phyloP scores from a whole-genome alignment of 1,139 yeast species.

The Yamadazyma atlantica region DNA sequence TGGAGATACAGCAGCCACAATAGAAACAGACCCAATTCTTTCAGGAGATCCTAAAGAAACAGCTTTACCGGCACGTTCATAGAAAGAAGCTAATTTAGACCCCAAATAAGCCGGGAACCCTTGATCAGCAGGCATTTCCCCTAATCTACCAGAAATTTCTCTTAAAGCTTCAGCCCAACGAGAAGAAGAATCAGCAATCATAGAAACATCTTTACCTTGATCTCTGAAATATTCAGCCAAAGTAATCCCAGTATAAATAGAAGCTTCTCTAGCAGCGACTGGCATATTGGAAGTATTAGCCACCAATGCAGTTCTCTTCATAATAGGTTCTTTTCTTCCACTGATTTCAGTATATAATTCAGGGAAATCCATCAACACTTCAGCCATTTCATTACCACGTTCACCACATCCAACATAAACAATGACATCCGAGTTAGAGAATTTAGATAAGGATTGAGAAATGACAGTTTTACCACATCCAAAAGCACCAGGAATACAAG shows the following conservation, averaged over 20 bases:
- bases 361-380: slow-evolving; percentile 99
- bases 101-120: slow-evolving; percentile 99
- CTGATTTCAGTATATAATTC: slow-evolving; percentile 86
- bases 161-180: slow-evolving; percentile 99
- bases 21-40: slow-evolving; percentile 94
- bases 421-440: slow-evolving; percentile 94
- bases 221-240: slow-evolving; percentile 99
- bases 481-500: slow-evolving; percentile 99
- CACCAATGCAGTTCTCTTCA: slow-evolving; percentile 98
- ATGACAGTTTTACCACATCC: slow-evolving; percentile 99
- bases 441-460: slow-evolving; percentile 95
- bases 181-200: slow-evolving; percentile 99
- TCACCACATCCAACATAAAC: slow-evolving; percentile 96
- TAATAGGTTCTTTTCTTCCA: slow-evolving; percentile 96
- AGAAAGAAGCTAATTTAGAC: slow-evolving; percentile 97
- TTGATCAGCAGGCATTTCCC: slow-evolving; percentile 99
- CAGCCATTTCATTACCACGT: slow-evolving; percentile 99
- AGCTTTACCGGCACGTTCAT: slow-evolving; percentile 99
- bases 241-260: slow-evolving; percentile 98
- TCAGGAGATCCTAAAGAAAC: slow-evolving; percentile 94
- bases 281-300: slow-evolving; percentile 99
- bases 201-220: slow-evolving; percentile 97
- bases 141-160: slow-evolving; percentile 99
- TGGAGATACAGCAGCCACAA: slow-evolving; percentile 99
- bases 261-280: slow-evolving; percentile 99